phyloP scores from a whole-genome alignment of 257 asterid species.

The Solanum verrucosum region DNA sequence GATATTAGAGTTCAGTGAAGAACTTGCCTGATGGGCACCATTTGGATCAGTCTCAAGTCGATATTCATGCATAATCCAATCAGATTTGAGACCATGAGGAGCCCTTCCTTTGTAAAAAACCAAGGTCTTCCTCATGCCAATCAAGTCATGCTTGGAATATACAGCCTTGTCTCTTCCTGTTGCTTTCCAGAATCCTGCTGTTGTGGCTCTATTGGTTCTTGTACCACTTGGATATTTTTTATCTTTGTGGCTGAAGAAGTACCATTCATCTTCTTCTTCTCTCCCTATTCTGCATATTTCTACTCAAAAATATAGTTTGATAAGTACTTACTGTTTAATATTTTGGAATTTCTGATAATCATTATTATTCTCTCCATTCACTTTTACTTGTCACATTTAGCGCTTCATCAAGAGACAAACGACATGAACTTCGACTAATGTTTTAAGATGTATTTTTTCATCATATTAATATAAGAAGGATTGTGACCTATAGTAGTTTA shows the following conservation, averaged over 20 bases:
- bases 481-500: background rate
- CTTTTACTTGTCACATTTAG: background rate
- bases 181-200: conserved; percentile 95
- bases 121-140: conserved; percentile 89
- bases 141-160: conserved; percentile 60
- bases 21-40: conserved; percentile 71
- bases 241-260: conserved; percentile 92
- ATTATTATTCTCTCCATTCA: background rate
- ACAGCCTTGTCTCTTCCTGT: conserved; percentile 91
- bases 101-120: conserved; percentile 88
- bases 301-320: background rate
- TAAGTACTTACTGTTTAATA: too few species aligned
- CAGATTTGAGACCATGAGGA: conserved; percentile 89
- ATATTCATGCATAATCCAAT: conserved; percentile 95
- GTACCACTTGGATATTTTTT: conserved; percentile 93
- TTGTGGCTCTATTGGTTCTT: conserved; percentile 81
- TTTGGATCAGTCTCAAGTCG: conserved; percentile 76
- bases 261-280: conserved; percentile 81
- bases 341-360: too few species aligned
- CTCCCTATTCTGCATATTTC: conserved; percentile 88
- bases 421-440: background rate
- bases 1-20: background rate
- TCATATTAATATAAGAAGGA: too few species aligned
- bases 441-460: too few species aligned
- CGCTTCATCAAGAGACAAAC: background rate